A percentile compares a stretch with the other conserved stretches of the same genome.
phyloP scores from a whole-genome alignment of 441 rosid species.

The Flueggea neowawraea region DNA sequence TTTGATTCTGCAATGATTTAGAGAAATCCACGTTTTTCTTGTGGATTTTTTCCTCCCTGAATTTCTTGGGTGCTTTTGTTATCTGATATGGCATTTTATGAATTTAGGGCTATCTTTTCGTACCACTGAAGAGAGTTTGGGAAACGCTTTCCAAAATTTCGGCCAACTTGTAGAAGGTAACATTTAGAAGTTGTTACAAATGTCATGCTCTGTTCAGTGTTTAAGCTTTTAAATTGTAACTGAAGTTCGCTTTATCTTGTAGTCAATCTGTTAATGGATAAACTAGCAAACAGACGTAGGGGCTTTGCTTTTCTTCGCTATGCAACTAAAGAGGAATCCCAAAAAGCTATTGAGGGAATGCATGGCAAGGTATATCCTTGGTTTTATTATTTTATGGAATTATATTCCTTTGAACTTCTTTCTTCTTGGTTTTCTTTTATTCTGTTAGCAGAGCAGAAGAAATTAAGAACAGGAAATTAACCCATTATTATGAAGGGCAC shows the following conservation, averaged over 20 bases:
- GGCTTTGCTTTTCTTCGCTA: constrained; percentile 77
- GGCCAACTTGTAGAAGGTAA: constrained; percentile 63
- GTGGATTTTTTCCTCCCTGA: too few species aligned
- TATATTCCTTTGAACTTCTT: background rate
- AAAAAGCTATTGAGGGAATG: constrained; percentile 74
- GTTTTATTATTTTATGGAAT: background rate
- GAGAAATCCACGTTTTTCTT: background rate
- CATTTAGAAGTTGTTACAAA: constrained; percentile 4
- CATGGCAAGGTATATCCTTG: constrained; percentile 68
- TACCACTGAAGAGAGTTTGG: constrained; percentile 65
- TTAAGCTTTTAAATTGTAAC: background rate
- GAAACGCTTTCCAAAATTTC: constrained; percentile 58
- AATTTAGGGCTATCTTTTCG: constrained; percentile 74
- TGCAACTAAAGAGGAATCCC: constrained; percentile 67
- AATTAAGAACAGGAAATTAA: too few species aligned
- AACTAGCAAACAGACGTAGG: constrained; percentile 66
- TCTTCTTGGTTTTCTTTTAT: too few species aligned
- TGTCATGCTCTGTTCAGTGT: background rate
- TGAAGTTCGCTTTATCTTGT: background rate
- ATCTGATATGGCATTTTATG: background rate
- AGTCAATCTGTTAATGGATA: constrained; percentile 84
- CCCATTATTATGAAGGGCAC: too few species aligned
- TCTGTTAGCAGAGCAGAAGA: too few species aligned
- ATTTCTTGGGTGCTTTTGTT: background rate
- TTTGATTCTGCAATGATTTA: too few species aligned